Conservation (phyloP, 148 eudicot genomes). For the Cornus florida region DNA sequence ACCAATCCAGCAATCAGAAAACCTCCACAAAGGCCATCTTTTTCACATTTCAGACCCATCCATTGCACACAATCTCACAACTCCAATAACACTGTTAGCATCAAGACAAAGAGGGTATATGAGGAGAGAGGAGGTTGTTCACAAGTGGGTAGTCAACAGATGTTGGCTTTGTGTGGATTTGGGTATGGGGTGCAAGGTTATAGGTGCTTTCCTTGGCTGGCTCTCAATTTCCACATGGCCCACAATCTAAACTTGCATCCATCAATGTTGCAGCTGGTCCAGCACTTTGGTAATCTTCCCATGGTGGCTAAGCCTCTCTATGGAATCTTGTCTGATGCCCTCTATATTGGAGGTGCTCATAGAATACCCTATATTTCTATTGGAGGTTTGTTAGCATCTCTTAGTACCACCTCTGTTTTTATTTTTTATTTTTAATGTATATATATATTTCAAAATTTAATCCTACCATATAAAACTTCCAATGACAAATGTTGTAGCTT, state of each 20-base stretch:
- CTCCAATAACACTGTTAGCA: constrained; percentile 16
- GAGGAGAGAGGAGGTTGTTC: constrained; percentile 25
- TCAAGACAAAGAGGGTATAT: constrained; percentile 12
- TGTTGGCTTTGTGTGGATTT: constrained; percentile 74
- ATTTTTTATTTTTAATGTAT: background rate
- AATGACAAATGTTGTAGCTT: background rate
- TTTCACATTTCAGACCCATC: background rate
- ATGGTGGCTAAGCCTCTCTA: constrained; percentile 92
- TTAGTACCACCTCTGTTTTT: background rate
- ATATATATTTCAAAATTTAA: background rate
- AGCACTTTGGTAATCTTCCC: constrained; percentile 62
- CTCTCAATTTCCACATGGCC: constrained; percentile 86
- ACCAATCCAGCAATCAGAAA: background rate
- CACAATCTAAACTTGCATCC: constrained; percentile 66
- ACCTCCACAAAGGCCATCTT: constrained; percentile 10
- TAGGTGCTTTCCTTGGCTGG: constrained; percentile 95
- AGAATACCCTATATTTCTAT: constrained; percentile 84
- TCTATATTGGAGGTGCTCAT: constrained; percentile 75
- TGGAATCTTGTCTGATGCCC: constrained; percentile 85
- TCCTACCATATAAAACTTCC: background rate
- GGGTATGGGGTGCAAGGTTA: constrained; percentile 96
- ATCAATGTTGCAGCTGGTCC: constrained; percentile 83
- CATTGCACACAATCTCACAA: constrained; percentile 15
- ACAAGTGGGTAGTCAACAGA: constrained; percentile 36
- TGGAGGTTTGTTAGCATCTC: constrained; percentile 57